Percentiles rank a stretch among this genome's conserved stretches.
These are phyloP conservation scores for Cicer pinnatifidum DNA, from an alignment of 306 rosid species.

Conservation along the genomic window DNA sequence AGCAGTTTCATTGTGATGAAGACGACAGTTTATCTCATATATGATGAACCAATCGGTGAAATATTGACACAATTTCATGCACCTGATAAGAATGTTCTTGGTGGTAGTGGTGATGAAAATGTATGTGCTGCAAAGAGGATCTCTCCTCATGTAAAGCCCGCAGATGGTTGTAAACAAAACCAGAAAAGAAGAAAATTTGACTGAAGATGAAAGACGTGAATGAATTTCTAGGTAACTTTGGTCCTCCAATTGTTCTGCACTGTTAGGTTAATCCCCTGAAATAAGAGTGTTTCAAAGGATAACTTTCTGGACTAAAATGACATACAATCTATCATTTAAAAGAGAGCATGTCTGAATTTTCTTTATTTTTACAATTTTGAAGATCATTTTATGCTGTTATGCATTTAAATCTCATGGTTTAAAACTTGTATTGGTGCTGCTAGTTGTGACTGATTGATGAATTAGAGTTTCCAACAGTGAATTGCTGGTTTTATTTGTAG, in stretches of 20 bases:
- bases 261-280: neutral
- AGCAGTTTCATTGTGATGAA: neutral
- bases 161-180: neutral
- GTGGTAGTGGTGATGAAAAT: neutral
- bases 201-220: neutral
- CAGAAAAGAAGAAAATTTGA: conserved; percentile 11
- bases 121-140: neutral
- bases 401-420: neutral
- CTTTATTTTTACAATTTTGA: neutral
- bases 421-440: neutral
- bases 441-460: neutral
- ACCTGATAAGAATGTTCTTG: neutral
- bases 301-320: neutral
- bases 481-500: neutral
- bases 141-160: neutral
- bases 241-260: neutral
- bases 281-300: neutral
- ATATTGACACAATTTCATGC: neutral
- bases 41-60: neutral
- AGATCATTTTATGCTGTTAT: neutral
- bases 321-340: neutral
- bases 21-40: conserved; percentile 33
- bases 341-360: neutral
- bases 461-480: neutral
- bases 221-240: neutral